Evolutionary conservation across 139 green algal genomes (phyloP).

Genomic region (Closterium sp.): DNA sequence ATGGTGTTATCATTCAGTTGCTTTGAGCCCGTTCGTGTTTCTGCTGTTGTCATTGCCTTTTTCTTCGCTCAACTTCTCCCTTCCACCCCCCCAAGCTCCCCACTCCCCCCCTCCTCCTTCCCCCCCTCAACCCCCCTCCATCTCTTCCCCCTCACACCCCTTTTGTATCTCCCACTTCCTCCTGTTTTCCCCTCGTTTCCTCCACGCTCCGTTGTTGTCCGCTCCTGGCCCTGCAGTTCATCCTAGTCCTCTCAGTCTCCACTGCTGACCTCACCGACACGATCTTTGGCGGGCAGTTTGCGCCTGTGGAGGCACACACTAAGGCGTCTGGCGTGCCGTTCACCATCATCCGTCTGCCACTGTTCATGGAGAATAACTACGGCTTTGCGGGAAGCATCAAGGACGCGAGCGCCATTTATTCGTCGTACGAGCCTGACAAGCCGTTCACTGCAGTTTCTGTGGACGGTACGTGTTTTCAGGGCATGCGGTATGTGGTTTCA

Average conservation of each 20-base stretch:
- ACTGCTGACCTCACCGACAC: not conserved
- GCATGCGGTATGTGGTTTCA: not conserved
- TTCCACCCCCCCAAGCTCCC: too few species aligned
- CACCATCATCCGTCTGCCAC: slow-evolving; percentile 2
- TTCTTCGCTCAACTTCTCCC: too few species aligned
- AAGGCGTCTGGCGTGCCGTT: slow-evolving; percentile 1
- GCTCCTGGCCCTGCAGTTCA: not conserved
- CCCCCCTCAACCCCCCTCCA: too few species aligned
- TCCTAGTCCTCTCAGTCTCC: not conserved
- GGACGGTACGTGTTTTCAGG: not conserved
- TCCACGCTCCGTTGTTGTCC: not conserved
- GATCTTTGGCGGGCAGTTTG: not conserved
- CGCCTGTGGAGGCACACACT: not conserved
- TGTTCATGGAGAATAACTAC: slow-evolving; percentile 11
- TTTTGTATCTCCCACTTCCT: too few species aligned
- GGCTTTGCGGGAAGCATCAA: not conserved
- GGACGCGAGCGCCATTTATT: not conserved
- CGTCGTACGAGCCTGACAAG: not conserved
- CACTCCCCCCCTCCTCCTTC: too few species aligned
- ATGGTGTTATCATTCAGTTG: too few species aligned
- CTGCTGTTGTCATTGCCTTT: too few species aligned
- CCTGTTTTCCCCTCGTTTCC: too few species aligned
- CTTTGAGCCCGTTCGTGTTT: too few species aligned
- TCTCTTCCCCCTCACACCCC: too few species aligned
- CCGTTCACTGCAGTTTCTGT: not conserved